Base-by-base conservation (phyloP, 2,329 filamentous ascomycete species). In the Botrytis paeoniae region DNA sequence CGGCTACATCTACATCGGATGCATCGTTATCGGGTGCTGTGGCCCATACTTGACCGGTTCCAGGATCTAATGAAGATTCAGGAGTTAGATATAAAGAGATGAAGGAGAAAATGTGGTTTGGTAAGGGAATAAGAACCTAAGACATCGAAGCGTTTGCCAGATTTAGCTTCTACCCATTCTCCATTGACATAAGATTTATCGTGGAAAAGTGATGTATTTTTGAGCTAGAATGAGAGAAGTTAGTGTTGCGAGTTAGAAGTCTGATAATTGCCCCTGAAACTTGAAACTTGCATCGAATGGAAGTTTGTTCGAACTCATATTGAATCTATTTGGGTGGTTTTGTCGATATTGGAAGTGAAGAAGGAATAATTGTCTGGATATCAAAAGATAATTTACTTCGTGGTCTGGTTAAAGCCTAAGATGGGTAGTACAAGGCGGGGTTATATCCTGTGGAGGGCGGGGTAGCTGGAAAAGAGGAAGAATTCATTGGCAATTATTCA, bases 1-100 rank as follows among this genome's bases (percentile, higher is more conserved):
- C 89, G 2, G 89, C 87, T 7, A 80, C 81, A 74, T 90, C 86
- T 71, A 91, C 89, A 80, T 92, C 91, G 60, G 88, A 87, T 29
- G 84, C 78, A 35, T 75, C 78, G 73, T 84, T 84, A 77, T 83
- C 81, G 72, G 83, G 81, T 70, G 83, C 82, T 74, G 82, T 80
- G n/a, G 83, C 82, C 76, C 83, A 82, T 32, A 82, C 80, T 69
- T 85, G 79, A 74, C 82, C 82, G 62, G 78, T 82, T 69, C 84
- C 84, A 1, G 84, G 85, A 75, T 85, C 88, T 89, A 74, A 32
- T 45, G 48, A 35, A 37, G 22, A 37, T 18, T 29, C 48, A 64
- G n/a, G 0, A 37, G 41, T 75, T 35, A 74, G 48, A 54, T 59
- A 32, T 22, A 8, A 32, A 54, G 6, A 10, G 14, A 57, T 18